A percentile compares a stretch with the other conserved stretches of the same genome.
phyloP scores from a whole-genome alignment of 805 yeast species.

The Priceomyces carsonii region DNA sequence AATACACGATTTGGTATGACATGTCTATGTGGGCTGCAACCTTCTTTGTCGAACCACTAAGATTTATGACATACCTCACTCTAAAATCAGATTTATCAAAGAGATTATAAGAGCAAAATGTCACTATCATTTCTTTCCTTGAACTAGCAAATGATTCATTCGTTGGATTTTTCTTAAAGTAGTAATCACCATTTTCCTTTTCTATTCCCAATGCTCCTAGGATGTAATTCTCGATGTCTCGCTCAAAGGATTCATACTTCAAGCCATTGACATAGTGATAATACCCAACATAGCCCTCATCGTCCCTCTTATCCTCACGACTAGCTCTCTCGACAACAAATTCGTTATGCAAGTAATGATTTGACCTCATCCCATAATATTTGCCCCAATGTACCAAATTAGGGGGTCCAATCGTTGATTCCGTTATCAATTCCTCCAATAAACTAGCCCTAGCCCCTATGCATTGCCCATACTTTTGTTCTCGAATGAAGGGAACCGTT shows the following conservation, averaged over 20 bases:
- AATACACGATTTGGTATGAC: conserved; percentile 24
- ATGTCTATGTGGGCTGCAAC: conserved; percentile 27
- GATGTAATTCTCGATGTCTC: conserved; percentile 30
- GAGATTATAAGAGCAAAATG: conserved; percentile 71
- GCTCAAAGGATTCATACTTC: conserved; percentile 16
- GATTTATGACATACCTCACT: conserved; percentile 50
- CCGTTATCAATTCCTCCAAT: conserved; percentile 16
- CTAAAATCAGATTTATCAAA: conserved; percentile 76
- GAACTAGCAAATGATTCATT: conserved; percentile 6
- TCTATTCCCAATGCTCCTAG: conserved; percentile 27
- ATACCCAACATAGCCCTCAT: conserved; percentile 41
- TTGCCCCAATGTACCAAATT: conserved; percentile 41
- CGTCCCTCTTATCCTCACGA: conserved; percentile 19
- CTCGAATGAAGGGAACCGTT: conserved; percentile 25
- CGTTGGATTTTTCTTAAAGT: conserved; percentile 14
- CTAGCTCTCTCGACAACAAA: conserved; percentile 16
- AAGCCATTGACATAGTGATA: conserved; percentile 42
- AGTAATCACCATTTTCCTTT: conserved; percentile 14
- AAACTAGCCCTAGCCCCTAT: conserved; percentile 25
- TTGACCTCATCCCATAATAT: conserved; percentile 30
- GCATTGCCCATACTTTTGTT: conserved; percentile 28
- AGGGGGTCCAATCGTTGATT: conserved; percentile 31
- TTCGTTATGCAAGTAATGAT: conserved; percentile 26
- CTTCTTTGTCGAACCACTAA: conserved; percentile 15
- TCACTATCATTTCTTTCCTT: conserved; percentile 36